Evolutionary conservation across 805 yeast genomes (phyloP).

Genomic region (Ogataea methanolica): DNA sequence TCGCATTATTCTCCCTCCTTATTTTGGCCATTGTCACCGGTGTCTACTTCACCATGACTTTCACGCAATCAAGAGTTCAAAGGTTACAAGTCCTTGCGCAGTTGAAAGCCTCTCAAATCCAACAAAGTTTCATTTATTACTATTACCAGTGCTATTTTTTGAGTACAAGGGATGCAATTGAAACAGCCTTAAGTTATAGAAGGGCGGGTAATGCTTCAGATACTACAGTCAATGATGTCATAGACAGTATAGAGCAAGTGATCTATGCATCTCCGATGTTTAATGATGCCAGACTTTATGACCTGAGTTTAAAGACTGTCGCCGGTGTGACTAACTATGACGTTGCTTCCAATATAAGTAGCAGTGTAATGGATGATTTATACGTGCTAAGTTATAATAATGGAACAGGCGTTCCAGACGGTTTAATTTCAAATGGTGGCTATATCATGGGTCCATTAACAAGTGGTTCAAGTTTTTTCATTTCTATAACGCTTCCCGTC

Average conservation of each 20-base stretch:
- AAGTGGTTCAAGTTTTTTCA: constrained; percentile 43
- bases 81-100: constrained; percentile 75
- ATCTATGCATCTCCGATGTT: constrained; percentile 59
- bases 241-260: constrained; percentile 52
- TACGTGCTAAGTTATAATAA: constrained; percentile 25
- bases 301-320: constrained; percentile 48
- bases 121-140: constrained; percentile 57
- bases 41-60: constrained; percentile 62
- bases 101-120: constrained; percentile 73
- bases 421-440: constrained; percentile 40
- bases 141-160: constrained; percentile 69
- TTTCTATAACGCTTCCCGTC: constrained; percentile 78
- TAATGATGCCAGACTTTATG: constrained; percentile 64
- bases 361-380: constrained; percentile 38
- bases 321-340: constrained; percentile 35
- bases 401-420: constrained; percentile 34
- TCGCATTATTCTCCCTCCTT: constrained; percentile 58
- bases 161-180: constrained; percentile 55
- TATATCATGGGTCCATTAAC: constrained; percentile 62
- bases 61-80: constrained; percentile 60
- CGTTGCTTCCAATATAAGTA: constrained; percentile 23
- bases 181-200: constrained; percentile 53
- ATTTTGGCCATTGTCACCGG: constrained; percentile 75
- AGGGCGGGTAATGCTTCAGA: constrained; percentile 68
- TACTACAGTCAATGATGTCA: constrained; percentile 42